A percentile compares a stretch with the other conserved stretches of the same genome.
These are phyloP conservation scores for Lipomyces starkeyi DNA, from an alignment of 805 yeast genomes.

Conservation along the genomic window DNA sequence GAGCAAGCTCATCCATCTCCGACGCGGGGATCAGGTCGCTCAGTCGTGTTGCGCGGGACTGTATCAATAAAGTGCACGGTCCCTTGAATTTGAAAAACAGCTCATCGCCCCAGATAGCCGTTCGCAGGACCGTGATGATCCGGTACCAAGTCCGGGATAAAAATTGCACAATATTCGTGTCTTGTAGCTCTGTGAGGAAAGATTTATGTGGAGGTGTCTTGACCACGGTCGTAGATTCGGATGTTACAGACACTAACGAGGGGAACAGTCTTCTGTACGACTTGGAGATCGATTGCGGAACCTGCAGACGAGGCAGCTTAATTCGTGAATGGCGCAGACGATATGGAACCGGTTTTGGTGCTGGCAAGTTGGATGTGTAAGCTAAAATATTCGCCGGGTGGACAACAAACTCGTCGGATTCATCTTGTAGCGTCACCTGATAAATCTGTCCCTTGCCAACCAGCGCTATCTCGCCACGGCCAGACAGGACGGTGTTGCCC, in stretches of 20 bases:
- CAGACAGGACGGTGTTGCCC: conserved; percentile 48
- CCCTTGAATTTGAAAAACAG: conserved; percentile 41
- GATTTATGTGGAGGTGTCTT: not conserved
- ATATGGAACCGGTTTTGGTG: conserved; percentile 28
- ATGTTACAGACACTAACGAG: conserved; percentile 7
- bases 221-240: conserved; percentile 3
- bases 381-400: conserved; percentile 53
- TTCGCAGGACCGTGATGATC: conserved; percentile 27
- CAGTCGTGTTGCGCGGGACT: conserved; percentile 40
- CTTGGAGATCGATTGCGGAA: conserved; percentile 29
- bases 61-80: conserved; percentile 44
- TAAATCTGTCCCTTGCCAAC: conserved; percentile 52
- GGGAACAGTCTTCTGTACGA: conserved; percentile 2
- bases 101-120: conserved; percentile 43
- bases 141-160: conserved; percentile 24
- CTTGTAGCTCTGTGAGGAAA: not conserved
- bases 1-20: conserved; percentile 37
- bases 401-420: conserved; percentile 51
- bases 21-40: conserved; percentile 40
- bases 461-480: conserved; percentile 55
- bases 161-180: conserved; percentile 10
- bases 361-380: conserved; percentile 43
- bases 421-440: conserved; percentile 46
- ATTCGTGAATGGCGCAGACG: conserved; percentile 35
- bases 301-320: conserved; percentile 23